Percentiles rank a stretch among this genome's conserved stretches.
Evolutionary conservation across 2,329 filamentous ascomycete species (phyloP).

Genomic region (Trichoderma koningii): DNA sequence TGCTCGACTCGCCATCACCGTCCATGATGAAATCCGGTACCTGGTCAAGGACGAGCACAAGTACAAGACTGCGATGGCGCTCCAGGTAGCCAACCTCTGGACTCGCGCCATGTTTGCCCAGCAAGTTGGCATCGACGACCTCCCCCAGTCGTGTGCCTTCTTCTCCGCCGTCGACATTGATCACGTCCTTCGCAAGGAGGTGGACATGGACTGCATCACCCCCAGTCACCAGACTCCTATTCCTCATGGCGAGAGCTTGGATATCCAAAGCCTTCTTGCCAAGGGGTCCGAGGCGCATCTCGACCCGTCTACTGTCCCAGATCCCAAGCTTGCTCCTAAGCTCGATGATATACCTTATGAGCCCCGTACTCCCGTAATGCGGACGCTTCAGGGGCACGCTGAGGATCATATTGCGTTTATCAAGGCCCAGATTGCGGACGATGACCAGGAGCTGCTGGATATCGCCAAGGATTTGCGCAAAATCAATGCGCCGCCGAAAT

Average conservation of each 20-base stretch:
- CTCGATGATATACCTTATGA: constrained; percentile 67
- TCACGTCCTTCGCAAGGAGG: constrained; percentile 93
- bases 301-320: constrained; percentile 64
- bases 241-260: constrained; percentile 80
- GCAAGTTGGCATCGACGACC: constrained; percentile 92
- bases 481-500: constrained; percentile 29
- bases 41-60: constrained; percentile 82
- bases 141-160: constrained; percentile 92
- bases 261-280: constrained; percentile 75
- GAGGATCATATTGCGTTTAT: constrained; percentile 64
- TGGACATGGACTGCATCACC: constrained; percentile 96
- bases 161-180: constrained; percentile 97
- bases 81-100: constrained; percentile 95
- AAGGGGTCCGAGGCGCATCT: constrained; percentile 71
- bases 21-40: constrained; percentile 97
- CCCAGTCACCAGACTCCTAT: constrained; percentile 81
- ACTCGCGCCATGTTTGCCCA: constrained; percentile 96
- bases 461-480: constrained; percentile 66
- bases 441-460: constrained; percentile 71
- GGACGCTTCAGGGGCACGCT: constrained; percentile 58
- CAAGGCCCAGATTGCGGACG: constrained; percentile 77
- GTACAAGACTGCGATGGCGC: constrained; percentile 86
- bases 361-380: constrained; percentile 78
- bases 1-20: constrained; percentile 86
- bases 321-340: constrained; percentile 53